These are phyloP conservation scores for Warburgia ugandensis DNA, from an alignment of 164 flowering plant species.

Conservation along the genomic window DNA sequence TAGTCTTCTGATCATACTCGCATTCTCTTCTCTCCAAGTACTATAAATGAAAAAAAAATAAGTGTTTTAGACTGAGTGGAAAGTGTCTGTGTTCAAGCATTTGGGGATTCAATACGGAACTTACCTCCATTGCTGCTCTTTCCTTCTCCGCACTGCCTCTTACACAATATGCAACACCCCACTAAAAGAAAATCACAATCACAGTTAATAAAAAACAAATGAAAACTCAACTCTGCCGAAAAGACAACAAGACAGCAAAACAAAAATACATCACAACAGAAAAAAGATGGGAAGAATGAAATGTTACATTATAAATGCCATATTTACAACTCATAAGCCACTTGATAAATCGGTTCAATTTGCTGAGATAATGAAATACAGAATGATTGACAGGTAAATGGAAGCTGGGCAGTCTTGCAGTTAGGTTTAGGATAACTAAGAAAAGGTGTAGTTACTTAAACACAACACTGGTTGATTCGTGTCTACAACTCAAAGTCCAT, in stretches of 20 bases:
- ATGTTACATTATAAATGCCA: too few species aligned
- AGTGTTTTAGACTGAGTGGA: background rate
- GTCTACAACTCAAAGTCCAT: too few species aligned
- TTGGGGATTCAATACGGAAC: background rate
- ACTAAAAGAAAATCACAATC: constrained; percentile 30
- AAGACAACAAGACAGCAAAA: background rate
- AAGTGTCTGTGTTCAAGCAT: background rate
- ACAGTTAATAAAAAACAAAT: constrained; percentile 1
- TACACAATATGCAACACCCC: constrained; percentile 97
- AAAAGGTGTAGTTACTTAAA: too few species aligned
- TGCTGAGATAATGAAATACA: too few species aligned
- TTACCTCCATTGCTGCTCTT: constrained; percentile 80
- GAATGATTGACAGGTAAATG: too few species aligned
- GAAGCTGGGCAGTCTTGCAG: too few species aligned
- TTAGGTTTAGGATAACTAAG: too few species aligned
- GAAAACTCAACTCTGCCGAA: background rate
- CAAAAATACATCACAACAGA: too few species aligned
- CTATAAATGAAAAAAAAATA: constrained; percentile 30
- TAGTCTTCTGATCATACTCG: constrained; percentile 75
- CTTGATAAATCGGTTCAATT: too few species aligned
- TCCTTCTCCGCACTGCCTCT: constrained; percentile 80
- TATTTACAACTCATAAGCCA: too few species aligned
- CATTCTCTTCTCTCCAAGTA: constrained; percentile 93
- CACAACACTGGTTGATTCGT: too few species aligned
- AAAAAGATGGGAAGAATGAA: too few species aligned